Percentiles rank a stretch among this genome's conserved stretches.
phyloP scores from a whole-genome alignment of 805 yeast species.

The Ogataea populi-albae region DNA sequence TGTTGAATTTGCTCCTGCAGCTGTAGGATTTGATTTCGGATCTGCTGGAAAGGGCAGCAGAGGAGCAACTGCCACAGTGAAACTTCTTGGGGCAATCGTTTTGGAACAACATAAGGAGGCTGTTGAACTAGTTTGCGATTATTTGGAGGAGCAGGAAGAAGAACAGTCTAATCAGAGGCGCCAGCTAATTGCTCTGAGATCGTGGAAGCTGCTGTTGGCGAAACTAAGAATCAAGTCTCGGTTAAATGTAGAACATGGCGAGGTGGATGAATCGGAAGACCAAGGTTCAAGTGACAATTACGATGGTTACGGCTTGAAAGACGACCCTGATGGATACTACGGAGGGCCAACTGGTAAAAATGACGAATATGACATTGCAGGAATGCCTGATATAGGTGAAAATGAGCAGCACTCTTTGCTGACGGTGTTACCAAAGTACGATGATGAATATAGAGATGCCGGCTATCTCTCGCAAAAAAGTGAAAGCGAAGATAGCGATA shows the following conservation, averaged over 20 bases:
- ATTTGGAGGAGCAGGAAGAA: conserved; percentile 47
- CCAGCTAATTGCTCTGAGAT: conserved; percentile 48
- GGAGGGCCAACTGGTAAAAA: conserved; percentile 9
- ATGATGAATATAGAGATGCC: too few relatives aligned
- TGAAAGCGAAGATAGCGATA: neutral
- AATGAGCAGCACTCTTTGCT: conserved; percentile 3
- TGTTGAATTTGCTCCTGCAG: conserved; percentile 84
- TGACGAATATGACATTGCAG: conserved; percentile 5
- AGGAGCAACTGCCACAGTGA: conserved; percentile 54
- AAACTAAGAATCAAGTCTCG: conserved; percentile 47
- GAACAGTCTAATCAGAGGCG: conserved; percentile 41
- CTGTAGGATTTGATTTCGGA: conserved; percentile 78
- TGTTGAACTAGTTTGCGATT: conserved; percentile 46
- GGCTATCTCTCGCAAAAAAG: too few relatives aligned
- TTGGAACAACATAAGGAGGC: conserved; percentile 62
- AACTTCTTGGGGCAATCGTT: conserved; percentile 73
- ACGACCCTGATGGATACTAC: conserved; percentile 3
- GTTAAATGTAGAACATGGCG: conserved; percentile 49
- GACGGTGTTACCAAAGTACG: too few relatives aligned
- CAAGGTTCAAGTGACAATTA: too few relatives aligned
- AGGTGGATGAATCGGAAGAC: conserved; percentile 19
- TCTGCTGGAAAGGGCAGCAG: conserved; percentile 31
- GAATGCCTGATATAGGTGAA: conserved; percentile 3
- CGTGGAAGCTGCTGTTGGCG: conserved; percentile 53
- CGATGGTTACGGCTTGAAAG: too few relatives aligned